These are phyloP conservation scores for Thielaviopsis punctulata DNA, from an alignment of 2,329 filamentous ascomycete species.

Conservation along the genomic window DNA sequence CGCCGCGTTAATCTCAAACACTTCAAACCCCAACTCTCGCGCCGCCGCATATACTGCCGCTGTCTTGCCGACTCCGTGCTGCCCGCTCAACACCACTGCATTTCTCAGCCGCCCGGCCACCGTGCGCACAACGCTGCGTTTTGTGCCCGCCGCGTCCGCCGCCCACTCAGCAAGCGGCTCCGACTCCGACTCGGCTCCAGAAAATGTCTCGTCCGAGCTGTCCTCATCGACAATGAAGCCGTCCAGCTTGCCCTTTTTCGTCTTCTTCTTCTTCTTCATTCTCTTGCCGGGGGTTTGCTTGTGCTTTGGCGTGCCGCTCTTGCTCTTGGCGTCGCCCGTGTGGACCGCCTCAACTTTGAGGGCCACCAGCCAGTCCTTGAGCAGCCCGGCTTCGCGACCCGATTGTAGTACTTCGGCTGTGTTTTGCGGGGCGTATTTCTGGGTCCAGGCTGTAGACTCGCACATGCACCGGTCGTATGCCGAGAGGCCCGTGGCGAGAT, in stretches of 20 bases:
- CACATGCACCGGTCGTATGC: conserved; percentile 67
- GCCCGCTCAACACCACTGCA: conserved; percentile 74
- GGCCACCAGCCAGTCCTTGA: conserved; percentile 67
- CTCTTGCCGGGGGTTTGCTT: conserved; percentile 11
- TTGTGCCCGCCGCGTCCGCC: background rate
- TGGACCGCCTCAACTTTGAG: conserved; percentile 65
- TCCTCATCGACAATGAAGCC: conserved; percentile 67
- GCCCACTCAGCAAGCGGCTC: conserved; percentile 4
- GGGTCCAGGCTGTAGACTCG: conserved; percentile 56
- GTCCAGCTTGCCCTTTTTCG: conserved; percentile 52
- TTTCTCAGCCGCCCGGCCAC: conserved; percentile 43
- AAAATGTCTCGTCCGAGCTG: conserved; percentile 17
- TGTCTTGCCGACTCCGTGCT: conserved; percentile 81
- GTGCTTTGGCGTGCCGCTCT: conserved; percentile 17
- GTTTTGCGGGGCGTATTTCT: conserved; percentile 64
- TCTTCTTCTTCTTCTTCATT: conserved; percentile 27
- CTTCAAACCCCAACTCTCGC: conserved; percentile 77
- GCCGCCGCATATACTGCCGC: conserved; percentile 83
- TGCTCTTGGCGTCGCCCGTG: conserved; percentile 27
- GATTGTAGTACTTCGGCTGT: conserved; percentile 60
- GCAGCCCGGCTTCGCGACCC: conserved; percentile 48
- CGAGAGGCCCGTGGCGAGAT: conserved; percentile 45
- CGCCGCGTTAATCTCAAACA: conserved; percentile 86
- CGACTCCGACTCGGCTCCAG: conserved; percentile 2
- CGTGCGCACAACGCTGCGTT: conserved; percentile 6